Conservation (phyloP, 75 land plant species). For the Pinus tabuliformis region DNA sequence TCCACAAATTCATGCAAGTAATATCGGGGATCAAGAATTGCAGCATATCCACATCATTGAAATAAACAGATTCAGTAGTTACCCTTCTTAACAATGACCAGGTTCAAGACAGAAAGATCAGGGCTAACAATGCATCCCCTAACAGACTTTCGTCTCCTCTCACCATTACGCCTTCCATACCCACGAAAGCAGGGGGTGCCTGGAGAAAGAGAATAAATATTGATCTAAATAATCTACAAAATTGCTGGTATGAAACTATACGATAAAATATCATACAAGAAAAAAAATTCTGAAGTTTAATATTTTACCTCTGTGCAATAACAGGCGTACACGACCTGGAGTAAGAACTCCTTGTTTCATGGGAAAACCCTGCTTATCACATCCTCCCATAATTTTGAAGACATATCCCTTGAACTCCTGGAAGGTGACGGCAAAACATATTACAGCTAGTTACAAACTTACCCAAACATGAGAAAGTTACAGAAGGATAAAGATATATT, state of each 20-base stretch:
- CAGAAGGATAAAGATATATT: background rate
- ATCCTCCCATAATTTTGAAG: conserved; percentile 87
- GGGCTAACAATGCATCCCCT: conserved; percentile 88
- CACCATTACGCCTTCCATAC: conserved; percentile 76
- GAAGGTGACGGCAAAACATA: background rate
- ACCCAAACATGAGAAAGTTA: background rate
- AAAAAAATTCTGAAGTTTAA: background rate
- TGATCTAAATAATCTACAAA: background rate
- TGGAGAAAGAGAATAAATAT: background rate
- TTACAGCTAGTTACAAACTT: too few relatives aligned
- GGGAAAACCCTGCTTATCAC: conserved; percentile 86
- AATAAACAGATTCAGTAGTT: background rate
- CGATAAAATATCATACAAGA: background rate
- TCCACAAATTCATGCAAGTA: background rate
- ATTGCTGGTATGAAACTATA: background rate
- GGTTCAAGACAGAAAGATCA: conserved; percentile 78
- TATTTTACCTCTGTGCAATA: conserved; percentile 63
- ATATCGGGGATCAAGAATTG: background rate
- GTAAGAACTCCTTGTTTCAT: conserved; percentile 90
- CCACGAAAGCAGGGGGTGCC: conserved; percentile 86
- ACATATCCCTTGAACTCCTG: conserved; percentile 91
- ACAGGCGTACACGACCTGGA: conserved; percentile 64
- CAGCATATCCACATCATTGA: background rate
- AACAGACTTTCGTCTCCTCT: conserved; percentile 83
- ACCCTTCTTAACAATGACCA: conserved; percentile 90